Evolutionary conservation across 2,329 filamentous ascomycete species (phyloP).

Genomic region (Zymoseptoria brevis): DNA sequence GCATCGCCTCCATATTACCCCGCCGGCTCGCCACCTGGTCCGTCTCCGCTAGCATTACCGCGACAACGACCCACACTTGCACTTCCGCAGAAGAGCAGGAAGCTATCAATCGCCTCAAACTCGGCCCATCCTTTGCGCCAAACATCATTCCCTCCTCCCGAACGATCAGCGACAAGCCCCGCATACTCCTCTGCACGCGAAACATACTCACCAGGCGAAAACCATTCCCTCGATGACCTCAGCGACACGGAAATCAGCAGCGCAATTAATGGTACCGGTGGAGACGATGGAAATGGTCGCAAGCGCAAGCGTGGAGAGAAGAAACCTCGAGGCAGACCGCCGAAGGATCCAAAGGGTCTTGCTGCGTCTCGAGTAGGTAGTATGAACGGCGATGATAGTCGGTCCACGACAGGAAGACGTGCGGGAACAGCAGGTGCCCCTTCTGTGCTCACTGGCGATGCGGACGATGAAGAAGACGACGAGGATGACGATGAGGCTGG

Average conservation of each 20-base stretch:
- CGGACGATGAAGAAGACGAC: constrained; percentile 37
- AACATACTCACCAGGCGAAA: constrained; percentile 23
- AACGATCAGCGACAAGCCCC: constrained; percentile 39
- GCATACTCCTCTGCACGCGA: constrained; percentile 10
- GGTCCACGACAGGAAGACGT: constrained; percentile 9
- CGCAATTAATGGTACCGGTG: constrained; percentile 33
- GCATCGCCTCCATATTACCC: constrained; percentile 16
- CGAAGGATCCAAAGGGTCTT: constrained; percentile 10
- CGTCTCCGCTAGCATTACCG: constrained; percentile 30
- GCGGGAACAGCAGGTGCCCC: constrained; percentile 24
- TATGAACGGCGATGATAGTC: constrained; percentile 29
- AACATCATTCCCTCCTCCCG: constrained; percentile 64
- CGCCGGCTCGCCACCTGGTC: constrained; percentile 19
- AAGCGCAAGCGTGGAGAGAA: constrained; percentile 27
- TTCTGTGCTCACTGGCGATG: constrained; percentile 28
- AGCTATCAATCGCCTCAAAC: constrained; percentile 52
- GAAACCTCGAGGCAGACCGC: constrained; percentile 17
- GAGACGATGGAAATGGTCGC: constrained; percentile 25
- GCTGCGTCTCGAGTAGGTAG: constrained; percentile 10
- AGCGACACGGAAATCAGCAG: constrained; percentile 30
- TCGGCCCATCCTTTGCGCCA: constrained; percentile 66
- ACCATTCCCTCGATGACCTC: constrained; percentile 25
- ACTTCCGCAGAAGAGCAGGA: constrained; percentile 55
- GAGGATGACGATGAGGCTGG: constrained; percentile 51
- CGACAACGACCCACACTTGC: constrained; percentile 55